These are phyloP conservation scores for Salinomyces thailandicus DNA, from an alignment of 2,329 filamentous ascomycete genomes.

Conservation along the genomic window DNA sequence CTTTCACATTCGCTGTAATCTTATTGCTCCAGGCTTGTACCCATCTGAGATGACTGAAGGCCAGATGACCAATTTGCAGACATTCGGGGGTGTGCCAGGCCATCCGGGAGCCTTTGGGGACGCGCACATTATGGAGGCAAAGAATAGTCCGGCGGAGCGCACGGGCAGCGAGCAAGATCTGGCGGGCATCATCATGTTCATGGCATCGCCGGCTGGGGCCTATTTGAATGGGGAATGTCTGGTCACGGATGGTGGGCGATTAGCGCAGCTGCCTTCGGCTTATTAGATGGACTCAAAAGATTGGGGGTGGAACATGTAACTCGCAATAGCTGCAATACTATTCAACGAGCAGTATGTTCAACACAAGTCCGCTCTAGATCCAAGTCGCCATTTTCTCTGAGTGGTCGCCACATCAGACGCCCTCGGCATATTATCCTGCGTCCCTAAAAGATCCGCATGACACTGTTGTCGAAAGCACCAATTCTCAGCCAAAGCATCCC, in stretches of 20 bases:
- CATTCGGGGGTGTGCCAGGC: slow-evolving; percentile 12
- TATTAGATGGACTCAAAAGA: too few relatives aligned
- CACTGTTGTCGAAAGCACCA: too few relatives aligned
- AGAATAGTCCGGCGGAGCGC: slow-evolving; percentile 46
- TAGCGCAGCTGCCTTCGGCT: slow-evolving; percentile 45
- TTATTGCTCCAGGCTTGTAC: slow-evolving; percentile 37
- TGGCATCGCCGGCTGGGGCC: slow-evolving; percentile 53
- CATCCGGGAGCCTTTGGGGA: slow-evolving; percentile 28
- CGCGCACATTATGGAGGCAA: slow-evolving; percentile 42
- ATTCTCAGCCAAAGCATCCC: too few relatives aligned
- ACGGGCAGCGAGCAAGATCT: slow-evolving; percentile 54
- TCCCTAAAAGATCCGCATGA: too few relatives aligned
- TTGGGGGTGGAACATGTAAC: too few relatives aligned
- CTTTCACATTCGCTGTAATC: slow-evolving; percentile 39
- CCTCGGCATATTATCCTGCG: too few relatives aligned
- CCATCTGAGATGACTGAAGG: slow-evolving; percentile 21
- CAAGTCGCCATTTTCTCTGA: too few relatives aligned
- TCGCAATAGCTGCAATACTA: too few relatives aligned
- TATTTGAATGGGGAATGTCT: slow-evolving; percentile 56
- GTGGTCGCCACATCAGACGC: too few relatives aligned
- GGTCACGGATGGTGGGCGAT: slow-evolving; percentile 52
- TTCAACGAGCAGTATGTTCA: too few relatives aligned
- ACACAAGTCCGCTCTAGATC: too few relatives aligned
- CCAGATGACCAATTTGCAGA: slow-evolving; percentile 10
- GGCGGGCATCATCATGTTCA: slow-evolving; percentile 53